Conservation (phyloP, 768 basidiomycete genomes). For the Podaxis sp. region DNA sequence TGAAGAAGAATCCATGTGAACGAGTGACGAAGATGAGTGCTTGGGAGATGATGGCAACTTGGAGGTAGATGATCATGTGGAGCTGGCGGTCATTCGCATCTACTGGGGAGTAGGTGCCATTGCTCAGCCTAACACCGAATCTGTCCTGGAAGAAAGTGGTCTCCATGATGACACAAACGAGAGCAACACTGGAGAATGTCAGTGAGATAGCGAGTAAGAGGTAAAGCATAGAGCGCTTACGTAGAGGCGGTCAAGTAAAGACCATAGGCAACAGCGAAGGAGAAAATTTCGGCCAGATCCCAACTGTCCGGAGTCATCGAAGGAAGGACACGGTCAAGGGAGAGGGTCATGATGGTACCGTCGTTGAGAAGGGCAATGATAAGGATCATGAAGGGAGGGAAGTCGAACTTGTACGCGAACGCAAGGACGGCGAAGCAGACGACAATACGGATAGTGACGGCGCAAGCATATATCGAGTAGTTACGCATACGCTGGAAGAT, state of each 20-base stretch:
- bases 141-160: conserved; percentile 87
- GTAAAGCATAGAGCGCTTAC: conserved; percentile 38
- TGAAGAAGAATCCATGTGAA: conserved; percentile 93
- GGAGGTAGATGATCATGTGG: conserved; percentile 89
- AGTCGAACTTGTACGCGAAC: conserved; percentile 95
- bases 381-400: conserved; percentile 99
- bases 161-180: conserved; percentile 81
- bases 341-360: conserved; percentile 98
- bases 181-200: conserved; percentile 49
- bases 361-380: conserved; percentile 97
- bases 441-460: conserved; percentile 98
- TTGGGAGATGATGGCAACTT: conserved; percentile 98
- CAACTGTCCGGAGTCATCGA: conserved; percentile 94
- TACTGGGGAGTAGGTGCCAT: conserved; percentile 19
- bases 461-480: conserved; percentile 95
- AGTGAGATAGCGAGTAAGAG: conserved; percentile 9
- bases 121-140: conserved; percentile 65
- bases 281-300: conserved; percentile 95
- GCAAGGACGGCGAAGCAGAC: conserved; percentile 95
- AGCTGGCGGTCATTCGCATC: conserved; percentile 62
- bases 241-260: conserved; percentile 90
- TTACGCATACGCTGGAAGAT: conserved; percentile 99
- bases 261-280: conserved; percentile 93
- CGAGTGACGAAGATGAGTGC: conserved; percentile 96
- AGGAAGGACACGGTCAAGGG: conserved; percentile 93